A percentile compares a stretch with the other conserved stretches of the same genome.
These are phyloP conservation scores for Rugonectria rugulosa DNA, from an alignment of 2,329 filamentous ascomycete species.

Conservation along the genomic window DNA sequence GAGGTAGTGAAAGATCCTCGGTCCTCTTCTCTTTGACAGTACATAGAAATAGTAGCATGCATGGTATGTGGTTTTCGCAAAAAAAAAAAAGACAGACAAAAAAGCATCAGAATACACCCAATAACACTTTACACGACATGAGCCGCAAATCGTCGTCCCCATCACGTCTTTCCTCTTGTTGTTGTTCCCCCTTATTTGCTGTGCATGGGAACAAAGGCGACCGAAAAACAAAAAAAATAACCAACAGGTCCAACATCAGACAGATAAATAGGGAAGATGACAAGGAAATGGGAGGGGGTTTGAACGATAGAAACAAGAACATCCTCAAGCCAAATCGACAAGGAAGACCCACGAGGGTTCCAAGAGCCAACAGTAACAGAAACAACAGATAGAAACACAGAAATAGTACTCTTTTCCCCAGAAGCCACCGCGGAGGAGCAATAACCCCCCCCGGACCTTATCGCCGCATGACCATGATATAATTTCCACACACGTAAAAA, in stretches of 20 bases:
- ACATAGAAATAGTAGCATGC: slow-evolving; percentile 27
- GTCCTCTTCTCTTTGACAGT: slow-evolving; percentile 24
- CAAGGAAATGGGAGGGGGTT: not conserved
- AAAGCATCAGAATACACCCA: slow-evolving; percentile 39
- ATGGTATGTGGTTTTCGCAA: slow-evolving; percentile 42
- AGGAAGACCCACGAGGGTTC: slow-evolving; percentile 20
- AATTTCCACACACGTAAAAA: slow-evolving; percentile 46
- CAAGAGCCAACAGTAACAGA: slow-evolving; percentile 21
- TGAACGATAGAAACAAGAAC: slow-evolving; percentile 23
- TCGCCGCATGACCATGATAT: slow-evolving; percentile 53
- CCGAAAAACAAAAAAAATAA: slow-evolving; percentile 20
- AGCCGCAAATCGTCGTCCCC: slow-evolving; percentile 17
- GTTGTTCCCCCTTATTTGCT: slow-evolving; percentile 8
- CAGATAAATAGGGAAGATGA: slow-evolving; percentile 22
- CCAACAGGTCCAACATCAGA: slow-evolving; percentile 4
- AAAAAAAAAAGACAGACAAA: too few relatives aligned
- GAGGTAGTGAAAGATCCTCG: slow-evolving; percentile 11
- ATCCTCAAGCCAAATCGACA: slow-evolving; percentile 26
- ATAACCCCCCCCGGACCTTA: slow-evolving; percentile 42
- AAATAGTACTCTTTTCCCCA: slow-evolving; percentile 41
- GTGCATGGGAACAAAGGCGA: slow-evolving; percentile 11
- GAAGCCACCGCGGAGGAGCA: slow-evolving; percentile 41
- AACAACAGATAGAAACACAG: slow-evolving; percentile 29
- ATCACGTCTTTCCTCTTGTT: slow-evolving; percentile 27
- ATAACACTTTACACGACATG: slow-evolving; percentile 31